Percentiles rank a stretch among this genome's conserved stretches.
phyloP scores from a whole-genome alignment of 2,329 filamentous ascomycete genomes.

The Diaporthe sp. region DNA sequence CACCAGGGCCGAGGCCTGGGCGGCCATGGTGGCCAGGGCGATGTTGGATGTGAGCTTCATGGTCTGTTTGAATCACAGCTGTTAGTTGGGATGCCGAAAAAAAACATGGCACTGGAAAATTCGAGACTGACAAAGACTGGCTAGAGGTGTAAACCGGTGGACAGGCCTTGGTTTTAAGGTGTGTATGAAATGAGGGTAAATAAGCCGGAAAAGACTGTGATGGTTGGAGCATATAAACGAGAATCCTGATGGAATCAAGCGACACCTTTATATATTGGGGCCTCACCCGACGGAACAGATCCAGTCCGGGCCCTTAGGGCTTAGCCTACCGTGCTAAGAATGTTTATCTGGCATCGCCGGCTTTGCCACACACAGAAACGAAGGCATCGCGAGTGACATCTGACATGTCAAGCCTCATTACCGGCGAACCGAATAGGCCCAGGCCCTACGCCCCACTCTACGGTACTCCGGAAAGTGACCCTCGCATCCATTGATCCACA shows the following conservation, averaged over 20 bases:
- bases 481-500: not conserved
- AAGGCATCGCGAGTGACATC: not conserved
- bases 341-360: not conserved
- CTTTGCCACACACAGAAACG: not conserved
- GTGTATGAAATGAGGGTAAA: not conserved
- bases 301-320: not conserved
- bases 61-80: not conserved
- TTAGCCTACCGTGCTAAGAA: not conserved
- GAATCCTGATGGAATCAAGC: not conserved
- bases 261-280: not conserved
- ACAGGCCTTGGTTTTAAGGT: not conserved
- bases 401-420: conserved; percentile 18
- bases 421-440: not conserved
- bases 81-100: not conserved
- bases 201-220: not conserved
- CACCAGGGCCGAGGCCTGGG: conserved; percentile 29
- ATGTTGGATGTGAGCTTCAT: conserved; percentile 29
- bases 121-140: not conserved
- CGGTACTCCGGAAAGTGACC: conserved; percentile 5
- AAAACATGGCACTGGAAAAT: too few species aligned
- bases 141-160: not conserved
- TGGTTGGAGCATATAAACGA: not conserved
- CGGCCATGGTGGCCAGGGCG: conserved; percentile 29
- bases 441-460: not conserved
- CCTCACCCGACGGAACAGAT: not conserved